Evolutionary conservation across 176 grass and related monocot species (phyloP).

Genomic region (Hyparrhenia diplandra): DNA sequence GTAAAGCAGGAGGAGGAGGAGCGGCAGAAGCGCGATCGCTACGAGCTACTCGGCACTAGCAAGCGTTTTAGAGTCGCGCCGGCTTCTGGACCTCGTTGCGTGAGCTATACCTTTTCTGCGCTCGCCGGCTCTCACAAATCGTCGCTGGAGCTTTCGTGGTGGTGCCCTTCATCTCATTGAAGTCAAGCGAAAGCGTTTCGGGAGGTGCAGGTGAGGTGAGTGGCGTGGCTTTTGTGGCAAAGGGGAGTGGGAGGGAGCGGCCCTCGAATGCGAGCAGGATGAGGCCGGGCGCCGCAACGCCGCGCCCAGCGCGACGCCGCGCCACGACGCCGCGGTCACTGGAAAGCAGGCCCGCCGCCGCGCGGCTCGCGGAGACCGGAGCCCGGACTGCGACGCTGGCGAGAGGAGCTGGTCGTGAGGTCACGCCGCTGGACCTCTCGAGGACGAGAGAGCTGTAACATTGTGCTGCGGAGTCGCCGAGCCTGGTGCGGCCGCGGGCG

Average conservation of each 20-base stretch:
- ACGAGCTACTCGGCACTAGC: slow-evolving; percentile 13
- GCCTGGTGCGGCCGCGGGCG: neutral
- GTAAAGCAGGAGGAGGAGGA: too few species aligned
- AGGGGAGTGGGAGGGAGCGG: neutral
- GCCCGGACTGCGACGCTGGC: slow-evolving; percentile 51
- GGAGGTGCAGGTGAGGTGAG: neutral
- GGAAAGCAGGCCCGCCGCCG: slow-evolving; percentile 52
- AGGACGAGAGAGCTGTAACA: slow-evolving; percentile 76
- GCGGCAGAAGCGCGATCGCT: neutral
- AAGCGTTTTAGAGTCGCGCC: slow-evolving; percentile 34
- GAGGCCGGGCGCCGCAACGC: slow-evolving; percentile 6
- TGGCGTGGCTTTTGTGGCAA: too few species aligned
- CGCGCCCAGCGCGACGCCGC: slow-evolving; percentile 33
- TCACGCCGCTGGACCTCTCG: slow-evolving; percentile 88
- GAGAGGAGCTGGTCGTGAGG: slow-evolving; percentile 90
- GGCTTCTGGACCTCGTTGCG: slow-evolving; percentile 40
- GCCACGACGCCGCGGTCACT: slow-evolving; percentile 54
- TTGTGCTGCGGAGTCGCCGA: slow-evolving; percentile 78
- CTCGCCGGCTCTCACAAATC: neutral
- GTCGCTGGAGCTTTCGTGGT: slow-evolving; percentile 28
- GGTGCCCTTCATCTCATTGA: neutral
- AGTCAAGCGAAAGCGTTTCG: slow-evolving; percentile 5
- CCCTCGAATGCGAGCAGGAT: slow-evolving; percentile 22
- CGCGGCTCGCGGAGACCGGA: slow-evolving; percentile 44
- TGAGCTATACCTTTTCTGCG: neutral